A percentile compares a stretch with the other conserved stretches of the same genome.
These are phyloP conservation scores for Aspergillus sp. DNA, from an alignment of 2,329 filamentous ascomycete genomes.

Conservation along the genomic window DNA sequence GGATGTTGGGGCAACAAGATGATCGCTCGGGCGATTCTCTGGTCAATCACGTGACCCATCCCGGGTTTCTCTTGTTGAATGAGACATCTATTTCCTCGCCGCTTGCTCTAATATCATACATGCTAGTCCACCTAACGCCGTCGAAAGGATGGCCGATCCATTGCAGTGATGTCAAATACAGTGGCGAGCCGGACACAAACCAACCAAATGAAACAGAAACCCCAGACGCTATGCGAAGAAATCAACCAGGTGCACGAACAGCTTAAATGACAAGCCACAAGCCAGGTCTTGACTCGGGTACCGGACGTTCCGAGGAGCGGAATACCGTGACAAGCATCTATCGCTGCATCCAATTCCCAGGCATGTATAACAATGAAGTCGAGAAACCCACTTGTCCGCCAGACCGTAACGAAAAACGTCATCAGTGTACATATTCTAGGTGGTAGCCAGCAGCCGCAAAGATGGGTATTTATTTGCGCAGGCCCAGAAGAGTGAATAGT, in stretches of 20 bases:
- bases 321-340: neutral
- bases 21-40: too few relatives aligned
- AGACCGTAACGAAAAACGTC: constrained; percentile 1
- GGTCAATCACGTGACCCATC: too few relatives aligned
- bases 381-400: neutral
- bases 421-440: constrained; percentile 23
- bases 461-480: constrained; percentile 22
- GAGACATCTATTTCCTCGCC: too few relatives aligned
- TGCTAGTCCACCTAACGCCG: too few relatives aligned
- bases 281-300: constrained; percentile 9
- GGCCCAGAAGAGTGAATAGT: constrained; percentile 16
- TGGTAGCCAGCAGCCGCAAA: constrained; percentile 16
- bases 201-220: constrained; percentile 15
- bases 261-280: constrained; percentile 13
- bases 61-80: too few relatives aligned
- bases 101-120: too few relatives aligned
- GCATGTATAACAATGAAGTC: neutral
- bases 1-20: too few relatives aligned
- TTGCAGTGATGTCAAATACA: too few relatives aligned
- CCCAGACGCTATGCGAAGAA: constrained; percentile 31
- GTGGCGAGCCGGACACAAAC: constrained; percentile 3
- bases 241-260: constrained; percentile 16
- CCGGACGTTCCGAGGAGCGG: constrained; percentile 8
- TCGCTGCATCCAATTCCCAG: neutral
- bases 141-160: too few relatives aligned